Evolutionary conservation across 192 early-diverging fungal genomes (phyloP), one percentile per base, ranked within the genome.

Genomic region (Hyaloraphidium curvatum): DNA sequence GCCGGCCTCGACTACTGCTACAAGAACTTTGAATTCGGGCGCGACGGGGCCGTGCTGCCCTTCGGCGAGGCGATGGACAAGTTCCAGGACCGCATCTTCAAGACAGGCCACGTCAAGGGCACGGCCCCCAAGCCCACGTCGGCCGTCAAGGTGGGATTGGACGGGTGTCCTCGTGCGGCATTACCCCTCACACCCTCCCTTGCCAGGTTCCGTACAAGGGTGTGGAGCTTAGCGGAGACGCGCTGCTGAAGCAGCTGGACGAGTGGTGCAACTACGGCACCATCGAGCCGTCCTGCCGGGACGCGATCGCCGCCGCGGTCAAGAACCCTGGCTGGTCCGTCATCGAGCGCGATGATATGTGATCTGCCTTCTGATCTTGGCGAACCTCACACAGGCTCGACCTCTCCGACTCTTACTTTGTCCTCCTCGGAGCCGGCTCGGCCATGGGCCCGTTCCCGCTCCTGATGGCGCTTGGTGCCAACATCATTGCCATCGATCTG

Each of bases 401-500:
- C 37, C 25, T 54, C n/a, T 54, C 53, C 22, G 53, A 54, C 53
- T 31, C 11, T 5, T 54, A 54, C 48, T 54, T 54, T 48, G 28
- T 35, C 35, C 25, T 54, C 9, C 48, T 54, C 19, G 53, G 53
- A 54, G 53, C 53, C 5, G 53, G 53, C 16, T 54, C 53, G 22
- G 53, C 53, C 5, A 54, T 54, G 53, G 53, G 53, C 16, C 53
- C 53, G 4, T 54, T 21, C 48, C 53, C 39, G 5, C 4, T 48
- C 22, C 48, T 54, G 7, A 54, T 54, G 53, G 48, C 35, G 9
- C 48, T 54, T 16, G 53, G 53, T 21, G 53, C 53, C 17, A 54
- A 54, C 53, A 25, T 54, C 22, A 54, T 54, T 54, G 53, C 53
- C 11, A 54, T 54, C 25, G 53, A 54, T 19, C 48, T 54, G n/a